phyloP scores from a whole-genome alignment of 495 filamentous ascomycete species.

The Symbiotaphrina buchneri region DNA sequence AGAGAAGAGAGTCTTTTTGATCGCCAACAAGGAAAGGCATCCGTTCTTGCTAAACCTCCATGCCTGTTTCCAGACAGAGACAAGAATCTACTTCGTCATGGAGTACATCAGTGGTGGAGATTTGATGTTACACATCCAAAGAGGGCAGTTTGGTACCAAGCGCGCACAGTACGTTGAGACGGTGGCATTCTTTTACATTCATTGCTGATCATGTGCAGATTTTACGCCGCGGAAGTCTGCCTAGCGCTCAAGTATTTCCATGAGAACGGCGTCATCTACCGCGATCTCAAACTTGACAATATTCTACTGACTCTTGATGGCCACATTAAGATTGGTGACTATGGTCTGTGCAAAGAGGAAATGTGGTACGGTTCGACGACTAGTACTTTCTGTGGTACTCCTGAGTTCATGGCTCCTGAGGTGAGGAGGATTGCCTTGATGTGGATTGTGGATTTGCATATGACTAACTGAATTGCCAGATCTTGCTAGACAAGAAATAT shows the following conservation, averaged over 20 bases:
- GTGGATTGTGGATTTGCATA: not conserved
- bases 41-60: constrained; percentile 91
- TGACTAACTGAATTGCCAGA: constrained; percentile 24
- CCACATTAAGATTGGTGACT: constrained; percentile 97
- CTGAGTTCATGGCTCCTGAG: constrained; percentile 98
- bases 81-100: constrained; percentile 98
- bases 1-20: constrained; percentile 89
- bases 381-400: constrained; percentile 96
- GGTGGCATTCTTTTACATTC: not conserved
- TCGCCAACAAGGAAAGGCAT: constrained; percentile 95
- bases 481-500: constrained; percentile 95
- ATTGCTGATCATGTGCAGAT: constrained; percentile 23
- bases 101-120: constrained; percentile 98
- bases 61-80: constrained; percentile 98
- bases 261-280: constrained; percentile 97
- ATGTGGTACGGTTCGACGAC: constrained; percentile 98
- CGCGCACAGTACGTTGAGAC: constrained; percentile 67
- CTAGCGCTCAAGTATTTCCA: constrained; percentile 98
- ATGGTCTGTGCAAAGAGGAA: constrained; percentile 96
- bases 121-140: constrained; percentile 97
- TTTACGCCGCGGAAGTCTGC: constrained; percentile 96
- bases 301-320: constrained; percentile 90
- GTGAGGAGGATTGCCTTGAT: constrained; percentile 21
- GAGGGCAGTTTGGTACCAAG: constrained; percentile 87
- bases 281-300: constrained; percentile 98